Percentiles rank a stretch among this genome's conserved stretches.
Evolutionary conservation across 164 flowering plant species (phyloP).

Genomic region (Liquidambar formosana): DNA sequence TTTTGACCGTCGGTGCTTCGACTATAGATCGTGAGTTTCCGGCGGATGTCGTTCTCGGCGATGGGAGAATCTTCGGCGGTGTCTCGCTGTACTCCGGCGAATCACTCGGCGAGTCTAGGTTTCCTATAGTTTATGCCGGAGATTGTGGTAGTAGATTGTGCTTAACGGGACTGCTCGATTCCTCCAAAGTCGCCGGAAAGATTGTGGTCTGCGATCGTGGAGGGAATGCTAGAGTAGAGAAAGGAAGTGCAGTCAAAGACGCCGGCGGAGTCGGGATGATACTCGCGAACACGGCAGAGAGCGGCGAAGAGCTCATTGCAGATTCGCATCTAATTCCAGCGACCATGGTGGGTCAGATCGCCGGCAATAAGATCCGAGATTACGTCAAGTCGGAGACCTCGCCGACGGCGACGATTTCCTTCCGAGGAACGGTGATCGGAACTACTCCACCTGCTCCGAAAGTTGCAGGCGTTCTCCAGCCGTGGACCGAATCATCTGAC

Average conservation of each 20-base stretch:
- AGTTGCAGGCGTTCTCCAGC: constrained; percentile 86
- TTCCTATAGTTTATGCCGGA: constrained; percentile 57
- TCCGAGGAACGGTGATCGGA: constrained; percentile 74
- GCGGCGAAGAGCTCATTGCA: constrained; percentile 76
- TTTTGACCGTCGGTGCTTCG: constrained; percentile 87
- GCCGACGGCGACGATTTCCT: constrained; percentile 67
- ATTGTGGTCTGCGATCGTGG: constrained; percentile 88
- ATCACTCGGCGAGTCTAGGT: constrained; percentile 20
- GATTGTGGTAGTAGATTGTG: constrained; percentile 57
- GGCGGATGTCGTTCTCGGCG: constrained; percentile 75
- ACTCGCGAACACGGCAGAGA: constrained; percentile 61
- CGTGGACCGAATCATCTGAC: constrained; percentile 80
- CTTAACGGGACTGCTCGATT: constrained; percentile 37
- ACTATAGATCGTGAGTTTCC: constrained; percentile 89
- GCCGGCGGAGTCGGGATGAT: constrained; percentile 92
- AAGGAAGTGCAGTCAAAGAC: constrained; percentile 69
- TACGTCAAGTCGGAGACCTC: constrained; percentile 36
- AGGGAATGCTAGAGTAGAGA: constrained; percentile 73
- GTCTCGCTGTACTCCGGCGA: constrained; percentile 77
- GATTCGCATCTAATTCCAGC: constrained; percentile 82
- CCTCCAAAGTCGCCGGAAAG: constrained; percentile 60
- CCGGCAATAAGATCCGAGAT: constrained; percentile 50
- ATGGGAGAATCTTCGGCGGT: constrained; percentile 58
- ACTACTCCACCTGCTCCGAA: constrained; percentile 65
- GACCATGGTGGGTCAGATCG: constrained; percentile 66